Evolutionary conservation across 2,329 filamentous ascomycete species (phyloP).

Genomic region (Ophioceras dolichostomum): DNA sequence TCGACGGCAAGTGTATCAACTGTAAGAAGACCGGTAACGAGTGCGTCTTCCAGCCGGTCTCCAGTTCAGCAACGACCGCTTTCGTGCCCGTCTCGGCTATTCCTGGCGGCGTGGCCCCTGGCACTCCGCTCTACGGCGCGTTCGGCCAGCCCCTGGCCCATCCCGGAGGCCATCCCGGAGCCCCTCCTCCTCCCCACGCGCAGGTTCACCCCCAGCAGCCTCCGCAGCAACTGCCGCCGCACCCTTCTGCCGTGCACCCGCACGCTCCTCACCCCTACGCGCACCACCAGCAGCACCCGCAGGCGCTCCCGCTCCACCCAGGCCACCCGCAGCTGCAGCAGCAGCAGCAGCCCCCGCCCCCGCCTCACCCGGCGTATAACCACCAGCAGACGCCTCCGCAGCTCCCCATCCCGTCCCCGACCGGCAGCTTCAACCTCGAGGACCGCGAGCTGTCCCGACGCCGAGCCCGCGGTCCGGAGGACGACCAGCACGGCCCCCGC

Average conservation of each 20-base stretch:
- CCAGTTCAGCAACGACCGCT: constrained; percentile 37
- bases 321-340: no score
- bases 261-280: no score
- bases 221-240: no score
- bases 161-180: constrained; percentile 7
- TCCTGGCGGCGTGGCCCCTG: constrained; percentile 43
- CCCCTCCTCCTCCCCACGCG: no score
- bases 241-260: no score
- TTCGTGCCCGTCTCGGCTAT: constrained; percentile 48
- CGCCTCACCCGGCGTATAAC: no score
- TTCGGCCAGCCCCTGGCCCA: constrained; percentile 44
- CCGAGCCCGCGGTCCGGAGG: constrained; percentile 22
- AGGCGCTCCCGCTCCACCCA: no score
- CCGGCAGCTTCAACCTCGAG: constrained; percentile 22
- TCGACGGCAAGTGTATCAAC: constrained; percentile 47
- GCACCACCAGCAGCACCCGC: no score
- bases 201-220: no score
- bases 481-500: constrained; percentile 24
- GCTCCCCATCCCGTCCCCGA: constrained; percentile 22
- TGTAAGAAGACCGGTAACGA: constrained; percentile 51
- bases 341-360: constrained; percentile 7
- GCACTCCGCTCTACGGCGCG: constrained; percentile 42
- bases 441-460: constrained; percentile 19
- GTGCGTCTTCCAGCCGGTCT: constrained; percentile 48
- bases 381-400: constrained; percentile 6